Evolutionary conservation across 768 basidiomycete genomes (phyloP), one percentile per base, ranked within the genome.

Genomic region (Mycena floridula): DNA sequence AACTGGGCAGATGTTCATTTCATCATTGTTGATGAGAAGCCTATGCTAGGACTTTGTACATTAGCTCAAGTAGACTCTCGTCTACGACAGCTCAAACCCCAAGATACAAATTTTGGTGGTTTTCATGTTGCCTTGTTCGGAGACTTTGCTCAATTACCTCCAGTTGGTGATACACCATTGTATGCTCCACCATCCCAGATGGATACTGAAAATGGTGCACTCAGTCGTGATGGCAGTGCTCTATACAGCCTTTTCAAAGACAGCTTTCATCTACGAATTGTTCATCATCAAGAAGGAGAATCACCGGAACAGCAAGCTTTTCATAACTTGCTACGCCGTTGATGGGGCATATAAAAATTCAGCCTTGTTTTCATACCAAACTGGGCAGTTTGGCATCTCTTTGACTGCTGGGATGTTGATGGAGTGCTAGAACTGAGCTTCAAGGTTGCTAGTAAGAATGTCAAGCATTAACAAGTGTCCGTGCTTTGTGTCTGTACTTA

Each of bases 101-200:
- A 4, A 1, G 4, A 2, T 7, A 13, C 25, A 7, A 28, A 42
- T 11, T 48, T 51, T 28, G 47, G 40, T 5, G 47, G 51, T 15
- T 13, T 49, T 16, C 25, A 49, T 25, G 18, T 52, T 2, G 15
- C 35, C 7, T 28, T 49, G 12, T 30, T 28, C 13, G 48, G 51
- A 2, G 51, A 52, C 18, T 52, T 49, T 27, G 51, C 51, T 0
- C 51, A 52, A 36, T 35, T 52, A 1, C 48, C 51, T 1, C 51
- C 51, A 11, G 51, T 52, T 18, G 42, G 44, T 2, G 48, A 52
- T 32, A 28, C 36, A 5, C 44, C 51, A 15, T 16, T 52, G 5
- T 39, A 35, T 7, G 18, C 32, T 15, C 32, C 32, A 15, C 32
- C 32, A n/a, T n/a, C n/a, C n/a, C n/a, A n/a, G n/a, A n/a, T n/a